A percentile compares a stretch with the other conserved stretches of the same genome.
Conservation (phyloP, 305 asterid species). For the Solanum aculeatissimum region DNA sequence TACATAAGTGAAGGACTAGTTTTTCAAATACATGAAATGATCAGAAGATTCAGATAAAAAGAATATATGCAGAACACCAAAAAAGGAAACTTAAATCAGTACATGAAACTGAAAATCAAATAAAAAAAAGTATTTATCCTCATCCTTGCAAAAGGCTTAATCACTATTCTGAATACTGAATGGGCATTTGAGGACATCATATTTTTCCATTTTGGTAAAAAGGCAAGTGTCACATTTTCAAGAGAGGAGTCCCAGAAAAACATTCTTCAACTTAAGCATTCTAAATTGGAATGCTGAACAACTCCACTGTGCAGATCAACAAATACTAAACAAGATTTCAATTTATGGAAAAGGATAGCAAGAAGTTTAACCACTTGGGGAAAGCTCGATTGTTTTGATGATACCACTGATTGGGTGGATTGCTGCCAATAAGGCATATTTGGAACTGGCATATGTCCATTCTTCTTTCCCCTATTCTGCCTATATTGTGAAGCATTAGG, state of each 20-base stretch:
- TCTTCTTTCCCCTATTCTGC: constrained; percentile 50
- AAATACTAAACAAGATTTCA: not conserved
- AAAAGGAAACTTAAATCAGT: not conserved
- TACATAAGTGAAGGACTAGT: not conserved
- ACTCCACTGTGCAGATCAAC: not conserved
- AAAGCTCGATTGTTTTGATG: constrained; percentile 37
- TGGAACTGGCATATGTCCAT: constrained; percentile 25
- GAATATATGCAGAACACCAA: not conserved
- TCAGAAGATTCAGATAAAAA: not conserved
- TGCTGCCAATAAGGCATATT: constrained; percentile 25
- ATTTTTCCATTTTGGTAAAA: not conserved
- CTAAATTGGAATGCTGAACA: not conserved
- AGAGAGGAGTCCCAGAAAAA: not conserved
- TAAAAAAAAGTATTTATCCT: not conserved
- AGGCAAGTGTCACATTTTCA: not conserved
- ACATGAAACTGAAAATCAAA: not conserved
- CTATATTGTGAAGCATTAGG: constrained; percentile 42
- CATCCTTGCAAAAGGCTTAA: not conserved
- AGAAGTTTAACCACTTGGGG: constrained; percentile 31
- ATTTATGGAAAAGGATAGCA: not conserved
- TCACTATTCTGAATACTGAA: not conserved
- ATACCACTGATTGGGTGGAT: constrained; percentile 19
- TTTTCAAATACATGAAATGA: not conserved
- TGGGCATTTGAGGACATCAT: not conserved
- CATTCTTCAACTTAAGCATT: not conserved